Evolutionary conservation across 441 rosid genomes (phyloP).

Genomic region (Rhodomyrtus psidioides): DNA sequence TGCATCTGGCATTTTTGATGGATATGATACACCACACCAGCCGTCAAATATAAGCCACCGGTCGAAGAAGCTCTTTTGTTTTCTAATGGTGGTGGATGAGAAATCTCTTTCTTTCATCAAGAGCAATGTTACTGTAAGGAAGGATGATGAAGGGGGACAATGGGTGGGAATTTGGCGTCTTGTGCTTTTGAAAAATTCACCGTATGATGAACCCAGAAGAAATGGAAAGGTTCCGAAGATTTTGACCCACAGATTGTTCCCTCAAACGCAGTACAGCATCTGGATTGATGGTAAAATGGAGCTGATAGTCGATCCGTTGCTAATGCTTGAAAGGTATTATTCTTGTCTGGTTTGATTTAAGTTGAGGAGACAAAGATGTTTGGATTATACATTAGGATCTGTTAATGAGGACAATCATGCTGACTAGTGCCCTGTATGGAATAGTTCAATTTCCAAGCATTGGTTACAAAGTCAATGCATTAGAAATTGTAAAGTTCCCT

Average conservation of each 20-base stretch:
- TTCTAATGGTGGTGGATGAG: constrained; percentile 88
- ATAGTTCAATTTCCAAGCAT: background rate
- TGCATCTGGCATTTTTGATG: constrained; percentile 91
- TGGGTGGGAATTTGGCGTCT: constrained; percentile 99
- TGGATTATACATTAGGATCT: background rate
- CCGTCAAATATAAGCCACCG: constrained; percentile 75
- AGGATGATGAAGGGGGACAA: constrained; percentile 52
- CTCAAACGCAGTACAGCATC: constrained; percentile 87
- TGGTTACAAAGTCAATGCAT: background rate
- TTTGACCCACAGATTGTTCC: constrained; percentile 93
- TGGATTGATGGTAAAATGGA: constrained; percentile 99
- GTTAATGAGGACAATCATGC: background rate
- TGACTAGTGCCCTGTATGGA: background rate
- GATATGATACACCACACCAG: constrained; percentile 85
- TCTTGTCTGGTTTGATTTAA: background rate
- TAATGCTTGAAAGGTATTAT: constrained; percentile 78
- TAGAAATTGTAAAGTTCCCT: background rate
- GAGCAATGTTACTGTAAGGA: constrained; percentile 50
- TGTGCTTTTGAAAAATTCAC: constrained; percentile 61
- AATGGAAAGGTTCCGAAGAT: constrained; percentile 97
- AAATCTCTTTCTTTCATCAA: constrained; percentile 58
- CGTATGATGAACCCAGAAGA: constrained; percentile 95
- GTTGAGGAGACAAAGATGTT: background rate
- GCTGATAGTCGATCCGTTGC: constrained; percentile 83
- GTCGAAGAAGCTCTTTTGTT: constrained; percentile 79